Conservation (phyloP, 257 asterid genomes). For the Primulina eburnea region DNA sequence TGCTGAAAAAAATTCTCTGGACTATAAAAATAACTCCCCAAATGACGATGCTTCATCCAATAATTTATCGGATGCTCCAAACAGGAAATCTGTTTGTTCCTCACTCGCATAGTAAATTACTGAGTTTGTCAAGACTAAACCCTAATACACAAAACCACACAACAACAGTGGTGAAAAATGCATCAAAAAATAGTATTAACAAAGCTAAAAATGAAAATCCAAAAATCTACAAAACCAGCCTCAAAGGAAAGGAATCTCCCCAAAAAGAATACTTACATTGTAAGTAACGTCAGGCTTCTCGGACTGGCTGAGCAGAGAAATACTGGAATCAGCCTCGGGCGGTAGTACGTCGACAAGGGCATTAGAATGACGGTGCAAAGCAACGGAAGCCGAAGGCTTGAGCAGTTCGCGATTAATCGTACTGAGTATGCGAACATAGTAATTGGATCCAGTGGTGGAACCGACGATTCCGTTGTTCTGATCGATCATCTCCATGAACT, state of each 20-base stretch:
- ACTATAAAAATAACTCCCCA: background rate
- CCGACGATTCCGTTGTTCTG: conserved; percentile 78
- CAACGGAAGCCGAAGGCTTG: conserved; percentile 81
- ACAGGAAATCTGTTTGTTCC: background rate
- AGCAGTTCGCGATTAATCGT: conserved; percentile 75
- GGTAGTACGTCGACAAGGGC: conserved; percentile 84
- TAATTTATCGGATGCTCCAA: background rate
- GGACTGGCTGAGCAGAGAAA: conserved; percentile 77
- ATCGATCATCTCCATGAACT: conserved; percentile 92
- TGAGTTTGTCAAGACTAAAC: conserved; percentile 3
- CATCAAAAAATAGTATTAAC: background rate
- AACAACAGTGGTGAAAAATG: background rate
- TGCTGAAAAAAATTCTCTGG: background rate
- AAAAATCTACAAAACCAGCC: too few relatives aligned
- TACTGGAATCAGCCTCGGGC: conserved; percentile 82
- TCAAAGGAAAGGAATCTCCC: background rate
- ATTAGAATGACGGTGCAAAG: conserved; percentile 75
- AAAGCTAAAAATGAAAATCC: background rate
- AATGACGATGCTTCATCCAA: background rate
- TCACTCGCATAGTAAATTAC: background rate
- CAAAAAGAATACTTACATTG: conserved; percentile 37
- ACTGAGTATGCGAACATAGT: conserved; percentile 70
- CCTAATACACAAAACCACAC: background rate
- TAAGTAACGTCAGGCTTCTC: conserved; percentile 82
- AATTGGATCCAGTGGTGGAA: conserved; percentile 78